Evolutionary conservation across 345 rosid species (phyloP).

Genomic region (Pugionium dolabratum): DNA sequence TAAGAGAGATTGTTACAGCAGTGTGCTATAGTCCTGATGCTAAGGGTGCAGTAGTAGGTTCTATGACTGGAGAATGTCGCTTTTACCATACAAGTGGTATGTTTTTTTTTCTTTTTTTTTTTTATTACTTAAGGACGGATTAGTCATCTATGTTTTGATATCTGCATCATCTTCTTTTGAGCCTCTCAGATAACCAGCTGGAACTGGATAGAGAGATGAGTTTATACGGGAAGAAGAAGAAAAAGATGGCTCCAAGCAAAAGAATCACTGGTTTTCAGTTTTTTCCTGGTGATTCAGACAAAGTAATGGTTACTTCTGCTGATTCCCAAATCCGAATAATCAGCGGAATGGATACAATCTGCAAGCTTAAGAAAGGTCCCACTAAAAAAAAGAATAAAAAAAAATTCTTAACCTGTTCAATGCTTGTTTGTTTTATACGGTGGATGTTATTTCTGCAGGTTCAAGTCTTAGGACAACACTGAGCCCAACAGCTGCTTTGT

Average conservation of each 20-base stretch:
- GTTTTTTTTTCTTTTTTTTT: conserved; percentile 7
- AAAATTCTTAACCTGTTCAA: too few species aligned
- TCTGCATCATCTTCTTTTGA: background rate
- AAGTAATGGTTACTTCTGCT: conserved; percentile 69
- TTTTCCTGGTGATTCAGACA: conserved; percentile 62
- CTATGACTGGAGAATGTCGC: conserved; percentile 65
- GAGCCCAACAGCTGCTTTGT: conserved; percentile 60
- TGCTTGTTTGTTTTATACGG: too few species aligned
- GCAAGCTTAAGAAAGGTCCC: conserved; percentile 63
- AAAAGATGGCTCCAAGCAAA: conserved; percentile 59
- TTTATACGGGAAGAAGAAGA: conserved; percentile 72
- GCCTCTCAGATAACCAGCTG: conserved; percentile 50
- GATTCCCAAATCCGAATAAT: conserved; percentile 68
- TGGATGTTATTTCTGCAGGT: conserved; percentile 28
- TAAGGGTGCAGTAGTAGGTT: conserved; percentile 70
- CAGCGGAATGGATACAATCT: conserved; percentile 47
- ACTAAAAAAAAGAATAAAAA: background rate
- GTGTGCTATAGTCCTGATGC: conserved; percentile 64
- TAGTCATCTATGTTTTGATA: background rate
- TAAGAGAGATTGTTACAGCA: conserved; percentile 74
- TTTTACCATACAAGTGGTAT: conserved; percentile 62
- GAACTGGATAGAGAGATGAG: conserved; percentile 51
- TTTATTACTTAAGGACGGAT: background rate
- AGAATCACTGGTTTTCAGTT: conserved; percentile 79
- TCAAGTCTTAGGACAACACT: conserved; percentile 53